Conservation (phyloP, 2,329 filamentous ascomycete genomes). For the Dendrostoma leiphaemia region DNA sequence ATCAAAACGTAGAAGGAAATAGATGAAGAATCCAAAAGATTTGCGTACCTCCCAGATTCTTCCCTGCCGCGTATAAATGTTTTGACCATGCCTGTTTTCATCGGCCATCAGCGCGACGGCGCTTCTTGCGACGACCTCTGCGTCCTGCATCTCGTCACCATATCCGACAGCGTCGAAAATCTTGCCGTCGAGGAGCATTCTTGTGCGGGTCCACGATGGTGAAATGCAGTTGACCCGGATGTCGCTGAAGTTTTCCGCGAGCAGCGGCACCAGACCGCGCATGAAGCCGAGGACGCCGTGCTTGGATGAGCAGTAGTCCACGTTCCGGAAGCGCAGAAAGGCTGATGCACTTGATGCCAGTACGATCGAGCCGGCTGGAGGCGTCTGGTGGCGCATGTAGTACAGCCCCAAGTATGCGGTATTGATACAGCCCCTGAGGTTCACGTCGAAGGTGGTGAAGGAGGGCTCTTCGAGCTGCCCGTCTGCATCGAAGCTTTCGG, state of each 20-base stretch:
- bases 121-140: conserved; percentile 45
- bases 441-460: not conserved
- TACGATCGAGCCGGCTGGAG: not conserved
- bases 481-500: not conserved
- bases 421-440: conserved; percentile 2
- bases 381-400: not conserved
- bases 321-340: not conserved
- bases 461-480: not conserved
- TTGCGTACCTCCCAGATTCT: conserved; percentile 51
- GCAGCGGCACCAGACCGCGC: not conserved
- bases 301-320: not conserved
- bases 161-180: conserved; percentile 34
- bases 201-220: conserved; percentile 54
- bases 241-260: not conserved
- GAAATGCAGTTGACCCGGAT: conserved; percentile 55
- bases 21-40: no score
- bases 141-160: conserved; percentile 40
- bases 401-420: conserved; percentile 2
- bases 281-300: conserved; percentile 1
- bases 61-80: conserved; percentile 47
- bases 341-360: not conserved
- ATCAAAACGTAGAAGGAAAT: no score
- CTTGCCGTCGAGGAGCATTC: conserved; percentile 37
- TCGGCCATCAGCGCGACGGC: conserved; percentile 51
- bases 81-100: conserved; percentile 43